Evolutionary conservation across 768 basidiomycete genomes (phyloP).

Genomic region (Tricholoma hemisulphureum): DNA sequence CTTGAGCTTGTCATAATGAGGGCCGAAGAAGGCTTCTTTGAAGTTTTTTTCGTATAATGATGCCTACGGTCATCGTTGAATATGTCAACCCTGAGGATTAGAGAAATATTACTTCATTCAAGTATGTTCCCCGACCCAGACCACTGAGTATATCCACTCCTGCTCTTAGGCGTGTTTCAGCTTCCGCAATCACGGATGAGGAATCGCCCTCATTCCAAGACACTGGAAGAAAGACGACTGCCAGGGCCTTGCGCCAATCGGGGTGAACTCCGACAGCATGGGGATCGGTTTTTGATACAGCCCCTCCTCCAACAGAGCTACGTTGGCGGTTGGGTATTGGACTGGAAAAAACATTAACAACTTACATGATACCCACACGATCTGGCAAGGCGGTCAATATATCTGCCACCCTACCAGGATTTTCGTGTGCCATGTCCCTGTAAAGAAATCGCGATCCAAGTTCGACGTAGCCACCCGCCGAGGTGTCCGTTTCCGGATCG

Average conservation of each 20-base stretch:
- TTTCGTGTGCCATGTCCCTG: background rate
- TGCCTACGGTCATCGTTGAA: constrained; percentile 27
- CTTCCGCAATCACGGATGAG: constrained; percentile 23
- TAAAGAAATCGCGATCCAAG: background rate
- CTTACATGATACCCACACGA: constrained; percentile 8
- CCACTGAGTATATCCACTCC: constrained; percentile 22
- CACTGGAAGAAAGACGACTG: constrained; percentile 20
- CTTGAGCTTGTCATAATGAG: constrained; percentile 39
- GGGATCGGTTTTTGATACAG: constrained; percentile 35
- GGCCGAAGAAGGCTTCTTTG: constrained; percentile 43
- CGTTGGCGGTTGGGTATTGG: background rate
- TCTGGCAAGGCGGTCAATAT: background rate
- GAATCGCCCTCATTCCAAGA: constrained; percentile 14
- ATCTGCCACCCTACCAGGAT: constrained; percentile 2
- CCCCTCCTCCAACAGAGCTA: constrained; percentile 45
- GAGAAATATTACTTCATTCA: constrained; percentile 42
- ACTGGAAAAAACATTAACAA: background rate
- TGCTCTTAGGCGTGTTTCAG: constrained; percentile 13
- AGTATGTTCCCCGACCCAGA: constrained; percentile 38
- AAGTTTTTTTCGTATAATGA: constrained; percentile 41
- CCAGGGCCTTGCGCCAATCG: constrained; percentile 44
- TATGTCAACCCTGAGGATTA: too few species aligned
- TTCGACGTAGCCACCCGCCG: background rate
- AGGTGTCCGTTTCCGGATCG: background rate
- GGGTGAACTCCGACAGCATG: constrained; percentile 43